These are phyloP conservation scores for Niebla homalea DNA, from an alignment of 495 filamentous ascomycete species.

Conservation along the genomic window DNA sequence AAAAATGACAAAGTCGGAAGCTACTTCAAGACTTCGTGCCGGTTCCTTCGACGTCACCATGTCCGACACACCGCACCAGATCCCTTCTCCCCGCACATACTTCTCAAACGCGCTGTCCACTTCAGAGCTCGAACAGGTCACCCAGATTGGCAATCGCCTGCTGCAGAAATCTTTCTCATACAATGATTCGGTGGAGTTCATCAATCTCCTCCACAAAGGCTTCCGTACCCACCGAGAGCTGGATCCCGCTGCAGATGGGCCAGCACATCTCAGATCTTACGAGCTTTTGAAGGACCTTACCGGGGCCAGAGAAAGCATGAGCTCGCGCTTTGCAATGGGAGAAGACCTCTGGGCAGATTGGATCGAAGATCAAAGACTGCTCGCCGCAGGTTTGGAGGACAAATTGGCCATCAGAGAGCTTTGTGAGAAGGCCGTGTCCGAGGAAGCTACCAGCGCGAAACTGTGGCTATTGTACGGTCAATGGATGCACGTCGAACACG, in stretches of 20 bases:
- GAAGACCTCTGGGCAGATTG: slow-evolving; percentile 52
- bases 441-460: slow-evolving; percentile 71
- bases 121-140: slow-evolving; percentile 39
- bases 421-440: slow-evolving; percentile 63
- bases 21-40: slow-evolving; percentile 24
- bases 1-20: slow-evolving; percentile 36
- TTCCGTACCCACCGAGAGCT: slow-evolving; percentile 43
- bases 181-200: slow-evolving; percentile 49
- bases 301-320: slow-evolving; percentile 51
- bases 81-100: slow-evolving; percentile 33
- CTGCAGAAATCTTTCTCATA: slow-evolving; percentile 51
- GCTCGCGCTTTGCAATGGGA: slow-evolving; percentile 50
- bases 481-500: slow-evolving; percentile 67
- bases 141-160: slow-evolving; percentile 39
- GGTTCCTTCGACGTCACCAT: slow-evolving; percentile 45
- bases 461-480: slow-evolving; percentile 85
- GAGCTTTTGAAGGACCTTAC: slow-evolving; percentile 49
- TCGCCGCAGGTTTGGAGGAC: slow-evolving; percentile 48
- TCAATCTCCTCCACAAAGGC: slow-evolving; percentile 50
- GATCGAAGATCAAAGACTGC: slow-evolving; percentile 48
- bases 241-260: slow-evolving; percentile 32
- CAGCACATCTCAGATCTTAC: slow-evolving; percentile 36
- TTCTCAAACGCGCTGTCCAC: slow-evolving; percentile 38
- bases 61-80: slow-evolving; percentile 37
- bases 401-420: slow-evolving; percentile 69